These are phyloP conservation scores for Boletus rufocinnamomeus DNA, from an alignment of 768 basidiomycete genomes.

Conservation along the genomic window DNA sequence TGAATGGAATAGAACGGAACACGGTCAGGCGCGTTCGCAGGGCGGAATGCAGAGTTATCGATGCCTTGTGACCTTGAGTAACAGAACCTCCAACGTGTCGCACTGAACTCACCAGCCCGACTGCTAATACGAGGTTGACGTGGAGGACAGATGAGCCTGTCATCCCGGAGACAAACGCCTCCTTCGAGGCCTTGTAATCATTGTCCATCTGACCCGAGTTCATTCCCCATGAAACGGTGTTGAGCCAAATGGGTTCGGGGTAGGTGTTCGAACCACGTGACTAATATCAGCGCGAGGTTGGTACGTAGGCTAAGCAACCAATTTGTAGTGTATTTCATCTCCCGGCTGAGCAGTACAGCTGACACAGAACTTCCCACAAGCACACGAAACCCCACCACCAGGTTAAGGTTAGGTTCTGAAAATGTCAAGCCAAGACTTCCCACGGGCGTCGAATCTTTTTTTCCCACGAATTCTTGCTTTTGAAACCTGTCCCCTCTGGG, in stretches of 20 bases:
- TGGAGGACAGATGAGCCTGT: constrained; percentile 68
- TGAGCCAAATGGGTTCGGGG: not conserved
- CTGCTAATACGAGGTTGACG: constrained; percentile 67
- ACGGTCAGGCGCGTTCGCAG: constrained; percentile 50
- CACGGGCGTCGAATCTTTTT: too few relatives aligned
- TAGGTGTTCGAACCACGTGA: constrained; percentile 21
- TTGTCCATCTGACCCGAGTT: constrained; percentile 17
- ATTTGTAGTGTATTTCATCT: too few relatives aligned
- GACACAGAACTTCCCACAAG: too few relatives aligned
- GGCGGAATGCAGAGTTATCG: constrained; percentile 69
- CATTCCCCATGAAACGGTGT: not conserved
- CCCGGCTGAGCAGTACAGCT: too few relatives aligned
- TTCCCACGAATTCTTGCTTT: too few relatives aligned
- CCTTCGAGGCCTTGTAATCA: constrained; percentile 75
- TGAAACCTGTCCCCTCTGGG: too few relatives aligned
- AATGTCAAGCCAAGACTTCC: too few relatives aligned
- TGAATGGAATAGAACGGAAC: constrained; percentile 39
- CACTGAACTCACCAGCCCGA: constrained; percentile 55
- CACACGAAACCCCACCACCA: too few relatives aligned
- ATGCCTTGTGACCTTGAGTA: constrained; percentile 50
- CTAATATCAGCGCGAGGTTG: too few relatives aligned
- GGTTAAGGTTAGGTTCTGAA: too few relatives aligned
- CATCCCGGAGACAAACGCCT: constrained; percentile 76
- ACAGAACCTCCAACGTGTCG: not conserved
- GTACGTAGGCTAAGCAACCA: too few relatives aligned